Evolutionary conservation across 805 yeast species (phyloP).

Genomic region (Candida nemodendra): DNA sequence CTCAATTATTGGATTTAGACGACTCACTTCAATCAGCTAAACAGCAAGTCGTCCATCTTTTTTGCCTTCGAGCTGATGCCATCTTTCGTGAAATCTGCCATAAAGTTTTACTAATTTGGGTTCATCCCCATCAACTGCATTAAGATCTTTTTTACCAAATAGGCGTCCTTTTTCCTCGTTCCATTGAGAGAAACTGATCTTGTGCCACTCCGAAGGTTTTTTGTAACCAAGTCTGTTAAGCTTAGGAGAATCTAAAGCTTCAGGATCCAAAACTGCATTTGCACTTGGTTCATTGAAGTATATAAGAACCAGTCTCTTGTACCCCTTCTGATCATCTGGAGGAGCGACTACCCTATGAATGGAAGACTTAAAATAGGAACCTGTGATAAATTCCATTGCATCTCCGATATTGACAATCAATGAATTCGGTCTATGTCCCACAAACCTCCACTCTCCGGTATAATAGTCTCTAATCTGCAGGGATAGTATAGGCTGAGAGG

Average conservation of each 20-base stretch:
- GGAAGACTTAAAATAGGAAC: constrained; percentile 45
- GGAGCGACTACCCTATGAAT: constrained; percentile 48
- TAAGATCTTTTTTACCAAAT: constrained; percentile 35
- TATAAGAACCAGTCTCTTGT: constrained; percentile 38
- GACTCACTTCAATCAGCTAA: no score
- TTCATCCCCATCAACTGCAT: constrained; percentile 7
- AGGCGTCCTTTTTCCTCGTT: constrained; percentile 44
- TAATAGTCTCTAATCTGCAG: constrained; percentile 39
- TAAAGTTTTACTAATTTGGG: constrained; percentile 30
- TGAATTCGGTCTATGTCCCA: constrained; percentile 38
- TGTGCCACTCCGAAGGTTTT: constrained; percentile 30
- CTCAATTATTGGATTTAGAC: no score
- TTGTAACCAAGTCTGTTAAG: constrained; percentile 33
- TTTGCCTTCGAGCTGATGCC: constrained; percentile 37
- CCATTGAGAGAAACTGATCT: constrained; percentile 42
- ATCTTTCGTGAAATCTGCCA: constrained; percentile 43
- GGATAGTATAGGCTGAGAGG: constrained; percentile 40
- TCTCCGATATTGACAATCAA: constrained; percentile 43
- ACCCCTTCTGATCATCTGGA: constrained; percentile 38
- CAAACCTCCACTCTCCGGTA: constrained; percentile 39
- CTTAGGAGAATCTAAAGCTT: constrained; percentile 38
- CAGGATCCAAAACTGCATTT: constrained; percentile 41
- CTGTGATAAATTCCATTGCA: constrained; percentile 40
- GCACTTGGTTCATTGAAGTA: constrained; percentile 42
- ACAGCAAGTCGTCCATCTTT: no score